These are phyloP conservation scores for Neurospora discreta DNA, from an alignment of 495 filamentous ascomycete genomes.

Conservation along the genomic window DNA sequence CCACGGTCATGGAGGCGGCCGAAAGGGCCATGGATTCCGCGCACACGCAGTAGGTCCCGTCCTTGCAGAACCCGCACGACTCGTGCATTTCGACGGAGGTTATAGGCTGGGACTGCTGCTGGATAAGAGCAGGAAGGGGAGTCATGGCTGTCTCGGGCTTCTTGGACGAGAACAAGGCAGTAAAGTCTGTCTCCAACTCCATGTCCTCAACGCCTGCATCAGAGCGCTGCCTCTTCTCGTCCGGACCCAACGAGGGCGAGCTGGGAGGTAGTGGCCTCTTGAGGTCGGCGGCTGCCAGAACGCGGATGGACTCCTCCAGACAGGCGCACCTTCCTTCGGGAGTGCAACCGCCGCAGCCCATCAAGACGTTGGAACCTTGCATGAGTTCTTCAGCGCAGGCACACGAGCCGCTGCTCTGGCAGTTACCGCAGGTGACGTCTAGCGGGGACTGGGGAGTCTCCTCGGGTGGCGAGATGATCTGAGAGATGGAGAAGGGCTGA, in stretches of 20 bases:
- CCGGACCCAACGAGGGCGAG: constrained; percentile 35
- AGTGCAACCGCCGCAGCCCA: constrained; percentile 57
- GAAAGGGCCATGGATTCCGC: constrained; percentile 46
- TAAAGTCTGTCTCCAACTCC: constrained; percentile 62
- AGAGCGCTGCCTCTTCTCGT: constrained; percentile 40
- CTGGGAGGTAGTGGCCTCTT: constrained; percentile 30
- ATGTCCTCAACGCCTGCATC: constrained; percentile 12
- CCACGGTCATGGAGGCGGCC: constrained; percentile 26
- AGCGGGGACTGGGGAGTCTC: constrained; percentile 11
- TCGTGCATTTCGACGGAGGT: constrained; percentile 34
- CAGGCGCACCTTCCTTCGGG: constrained; percentile 51
- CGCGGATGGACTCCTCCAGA: constrained; percentile 51
- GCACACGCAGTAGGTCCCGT: constrained; percentile 76
- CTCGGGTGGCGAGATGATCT: constrained; percentile 37
- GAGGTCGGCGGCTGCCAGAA: constrained; percentile 16
- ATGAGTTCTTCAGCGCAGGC: constrained; percentile 43
- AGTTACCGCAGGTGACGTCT: constrained; percentile 38
- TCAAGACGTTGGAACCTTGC: constrained; percentile 20
- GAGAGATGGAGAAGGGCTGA: constrained; percentile 33
- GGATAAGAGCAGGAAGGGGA: constrained; percentile 4
- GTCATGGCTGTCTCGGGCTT: constrained; percentile 6
- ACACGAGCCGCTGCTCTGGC: constrained; percentile 36
- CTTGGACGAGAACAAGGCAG: constrained; percentile 44
- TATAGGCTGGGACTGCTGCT: constrained; percentile 10
- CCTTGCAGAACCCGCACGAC: constrained; percentile 78